These are phyloP conservation scores for Alnus rubra DNA, from an alignment of 306 rosid genomes.

Conservation along the genomic window DNA sequence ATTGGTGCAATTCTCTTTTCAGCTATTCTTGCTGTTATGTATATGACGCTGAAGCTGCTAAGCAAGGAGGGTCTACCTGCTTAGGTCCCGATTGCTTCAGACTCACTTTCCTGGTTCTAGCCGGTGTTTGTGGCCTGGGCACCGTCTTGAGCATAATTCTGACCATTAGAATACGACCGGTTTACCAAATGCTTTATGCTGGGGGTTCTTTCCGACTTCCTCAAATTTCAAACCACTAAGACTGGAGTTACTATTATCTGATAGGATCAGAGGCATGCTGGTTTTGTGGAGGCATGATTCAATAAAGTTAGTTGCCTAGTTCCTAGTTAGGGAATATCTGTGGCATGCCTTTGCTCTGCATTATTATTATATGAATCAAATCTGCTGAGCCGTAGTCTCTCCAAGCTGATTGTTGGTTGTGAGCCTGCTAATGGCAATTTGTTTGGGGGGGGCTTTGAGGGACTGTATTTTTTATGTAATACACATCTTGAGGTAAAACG, in stretches of 20 bases:
- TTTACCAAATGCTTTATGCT: constrained; percentile 71
- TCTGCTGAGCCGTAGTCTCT: constrained; percentile 9
- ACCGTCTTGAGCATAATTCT: constrained; percentile 63
- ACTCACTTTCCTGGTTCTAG: constrained; percentile 67
- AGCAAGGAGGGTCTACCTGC: constrained; percentile 70
- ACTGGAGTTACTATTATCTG: background rate
- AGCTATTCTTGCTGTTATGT: constrained; percentile 57
- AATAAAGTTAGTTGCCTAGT: constrained; percentile 5
- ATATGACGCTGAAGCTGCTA: constrained; percentile 76
- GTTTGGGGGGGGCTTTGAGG: constrained; percentile 4
- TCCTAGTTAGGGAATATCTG: constrained; percentile 1
- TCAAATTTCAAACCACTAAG: constrained; percentile 34
- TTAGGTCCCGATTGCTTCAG: constrained; percentile 73
- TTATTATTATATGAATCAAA: background rate
- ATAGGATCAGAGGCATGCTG: background rate
- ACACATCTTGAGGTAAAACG: background rate
- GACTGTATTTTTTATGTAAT: background rate
- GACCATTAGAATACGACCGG: constrained; percentile 67
- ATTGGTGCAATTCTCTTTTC: constrained; percentile 75
- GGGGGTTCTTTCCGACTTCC: constrained; percentile 61
- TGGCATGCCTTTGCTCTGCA: background rate
- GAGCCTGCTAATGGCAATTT: constrained; percentile 5
- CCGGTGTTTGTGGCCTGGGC: constrained; percentile 64
- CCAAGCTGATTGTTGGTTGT: constrained; percentile 7
- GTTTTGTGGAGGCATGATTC: constrained; percentile 3